Percentiles rank a stretch among this genome's conserved stretches.
Conservation (phyloP, 2,329 filamentous ascomycete genomes). For the Zymoseptoria pseudotritici region DNA sequence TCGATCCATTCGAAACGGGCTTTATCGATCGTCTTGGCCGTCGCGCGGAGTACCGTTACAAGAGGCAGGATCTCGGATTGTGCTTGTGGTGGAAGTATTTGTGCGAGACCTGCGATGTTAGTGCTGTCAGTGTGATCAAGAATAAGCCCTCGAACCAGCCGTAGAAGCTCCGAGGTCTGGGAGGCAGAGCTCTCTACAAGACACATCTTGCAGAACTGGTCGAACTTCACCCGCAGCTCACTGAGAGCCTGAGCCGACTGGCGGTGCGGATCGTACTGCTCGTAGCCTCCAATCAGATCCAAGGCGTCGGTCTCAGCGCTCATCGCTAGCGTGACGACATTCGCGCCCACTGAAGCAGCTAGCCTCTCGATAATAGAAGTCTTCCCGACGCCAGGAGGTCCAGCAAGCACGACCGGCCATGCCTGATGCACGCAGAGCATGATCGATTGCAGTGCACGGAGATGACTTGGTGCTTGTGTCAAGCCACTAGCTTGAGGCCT, state of each 20-base stretch:
- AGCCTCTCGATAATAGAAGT: constrained; percentile 71
- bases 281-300: constrained; percentile 94
- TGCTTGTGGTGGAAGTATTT: constrained; percentile 5
- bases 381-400: constrained; percentile 80
- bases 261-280: constrained; percentile 79
- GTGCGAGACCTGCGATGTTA: constrained; percentile 1
- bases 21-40: constrained; percentile 48
- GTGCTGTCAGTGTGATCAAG: not conserved
- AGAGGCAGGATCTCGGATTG: constrained; percentile 4
- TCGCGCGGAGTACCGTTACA: constrained; percentile 6
- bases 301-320: constrained; percentile 95
- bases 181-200: constrained; percentile 7
- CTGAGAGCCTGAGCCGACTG: constrained; percentile 13
- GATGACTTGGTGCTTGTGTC: constrained; percentile 38
- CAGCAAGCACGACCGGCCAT: constrained; percentile 83
- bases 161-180: constrained; percentile 3
- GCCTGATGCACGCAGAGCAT: constrained; percentile 80
- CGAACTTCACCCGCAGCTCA: constrained; percentile 9
- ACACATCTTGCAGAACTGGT: constrained; percentile 9
- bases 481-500: not conserved
- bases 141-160: constrained; percentile 3
- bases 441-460: constrained; percentile 74
- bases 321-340: constrained; percentile 74
- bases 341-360: constrained; percentile 69
- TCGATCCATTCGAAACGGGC: constrained; percentile 95